A percentile compares a stretch with the other conserved stretches of the same genome.
Evolutionary conservation across 495 filamentous ascomycete species (phyloP).

Genomic region (Thozetella sp.): DNA sequence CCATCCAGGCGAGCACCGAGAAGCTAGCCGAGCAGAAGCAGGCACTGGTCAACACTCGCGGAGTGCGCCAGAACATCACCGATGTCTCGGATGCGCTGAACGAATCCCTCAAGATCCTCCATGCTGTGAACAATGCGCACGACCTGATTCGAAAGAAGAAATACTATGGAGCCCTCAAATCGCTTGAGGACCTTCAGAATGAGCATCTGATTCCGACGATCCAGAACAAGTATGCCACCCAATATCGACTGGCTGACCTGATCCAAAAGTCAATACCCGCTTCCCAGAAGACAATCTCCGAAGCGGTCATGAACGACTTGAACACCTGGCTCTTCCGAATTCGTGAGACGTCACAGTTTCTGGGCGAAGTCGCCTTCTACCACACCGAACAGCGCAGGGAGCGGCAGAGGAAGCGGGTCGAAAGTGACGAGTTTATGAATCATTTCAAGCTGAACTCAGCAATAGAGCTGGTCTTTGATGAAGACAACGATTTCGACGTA

Average conservation of each 20-base stretch:
- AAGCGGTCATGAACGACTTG: constrained; percentile 94
- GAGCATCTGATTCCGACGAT: constrained; percentile 73
- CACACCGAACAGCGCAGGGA: constrained; percentile 87
- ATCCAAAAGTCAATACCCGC: constrained; percentile 94
- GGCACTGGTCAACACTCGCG: constrained; percentile 84
- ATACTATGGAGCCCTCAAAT: constrained; percentile 92
- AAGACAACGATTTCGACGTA: constrained; percentile 92
- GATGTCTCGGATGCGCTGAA: constrained; percentile 88
- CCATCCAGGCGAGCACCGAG: constrained; percentile 94
- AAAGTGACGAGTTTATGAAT: constrained; percentile 68
- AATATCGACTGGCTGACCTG: constrained; percentile 94
- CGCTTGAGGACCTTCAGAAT: constrained; percentile 93
- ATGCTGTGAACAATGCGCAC: constrained; percentile 91
- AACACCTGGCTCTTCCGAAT: constrained; percentile 98
- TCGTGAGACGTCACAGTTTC: constrained; percentile 89
- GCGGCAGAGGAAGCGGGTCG: constrained; percentile 78
- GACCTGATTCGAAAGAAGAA: constrained; percentile 89
- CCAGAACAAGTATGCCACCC: constrained; percentile 77
- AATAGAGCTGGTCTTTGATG: constrained; percentile 92
- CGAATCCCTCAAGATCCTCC: constrained; percentile 88
- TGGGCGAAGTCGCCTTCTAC: constrained; percentile 97
- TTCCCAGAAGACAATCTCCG: constrained; percentile 89
- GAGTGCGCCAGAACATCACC: constrained; percentile 93
- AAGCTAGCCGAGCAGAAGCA: constrained; percentile 94
- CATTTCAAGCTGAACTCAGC: constrained; percentile 94